Evolutionary conservation across 768 basidiomycete genomes (phyloP).

Genomic region (Cystofilobasidium bisporidii): DNA sequence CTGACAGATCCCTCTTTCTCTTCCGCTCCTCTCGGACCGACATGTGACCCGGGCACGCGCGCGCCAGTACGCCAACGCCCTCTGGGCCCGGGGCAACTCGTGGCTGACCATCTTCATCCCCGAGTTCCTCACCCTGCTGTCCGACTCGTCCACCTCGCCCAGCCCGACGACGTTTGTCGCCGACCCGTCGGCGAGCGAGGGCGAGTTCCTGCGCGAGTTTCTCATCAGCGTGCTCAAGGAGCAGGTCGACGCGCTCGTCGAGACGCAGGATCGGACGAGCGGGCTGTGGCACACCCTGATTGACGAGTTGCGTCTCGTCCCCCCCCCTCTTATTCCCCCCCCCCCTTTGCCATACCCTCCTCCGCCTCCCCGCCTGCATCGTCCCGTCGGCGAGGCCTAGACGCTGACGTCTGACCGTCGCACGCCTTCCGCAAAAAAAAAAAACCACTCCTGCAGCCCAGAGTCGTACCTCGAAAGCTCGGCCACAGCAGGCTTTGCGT

Average conservation of each 20-base stretch:
- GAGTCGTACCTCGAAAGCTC: slow-evolving; percentile 35
- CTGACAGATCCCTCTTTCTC: too few species aligned
- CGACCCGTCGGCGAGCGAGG: slow-evolving; percentile 40
- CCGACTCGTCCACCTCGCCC: slow-evolving; percentile 13
- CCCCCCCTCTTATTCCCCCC: neutral
- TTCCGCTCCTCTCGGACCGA: too few species aligned
- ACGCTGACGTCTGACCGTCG: too few species aligned
- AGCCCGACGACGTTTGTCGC: slow-evolving; percentile 27
- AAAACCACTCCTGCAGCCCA: too few species aligned
- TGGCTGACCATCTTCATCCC: slow-evolving; percentile 44
- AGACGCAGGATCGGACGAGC: slow-evolving; percentile 44
- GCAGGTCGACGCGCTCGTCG: slow-evolving; percentile 48
- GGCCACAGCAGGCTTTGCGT: slow-evolving; percentile 47
- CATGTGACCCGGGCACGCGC: neutral
- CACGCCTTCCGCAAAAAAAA: too few species aligned
- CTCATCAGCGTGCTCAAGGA: slow-evolving; percentile 43
- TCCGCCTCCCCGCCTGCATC: neutral
- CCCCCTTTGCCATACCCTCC: too few species aligned
- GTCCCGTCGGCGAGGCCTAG: neutral
- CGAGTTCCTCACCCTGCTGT: slow-evolving; percentile 21
- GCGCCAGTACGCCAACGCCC: slow-evolving; percentile 43
- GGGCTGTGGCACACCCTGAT: slow-evolving; percentile 53
- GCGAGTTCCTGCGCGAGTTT: slow-evolving; percentile 37
- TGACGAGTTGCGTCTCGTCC: slow-evolving; percentile 38
- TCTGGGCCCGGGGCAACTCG: slow-evolving; percentile 53